Evolutionary conservation across 2,329 filamentous ascomycete genomes (phyloP), one percentile per base, ranked within the genome.

Genomic region (Colletotrichum echinochloae): DNA sequence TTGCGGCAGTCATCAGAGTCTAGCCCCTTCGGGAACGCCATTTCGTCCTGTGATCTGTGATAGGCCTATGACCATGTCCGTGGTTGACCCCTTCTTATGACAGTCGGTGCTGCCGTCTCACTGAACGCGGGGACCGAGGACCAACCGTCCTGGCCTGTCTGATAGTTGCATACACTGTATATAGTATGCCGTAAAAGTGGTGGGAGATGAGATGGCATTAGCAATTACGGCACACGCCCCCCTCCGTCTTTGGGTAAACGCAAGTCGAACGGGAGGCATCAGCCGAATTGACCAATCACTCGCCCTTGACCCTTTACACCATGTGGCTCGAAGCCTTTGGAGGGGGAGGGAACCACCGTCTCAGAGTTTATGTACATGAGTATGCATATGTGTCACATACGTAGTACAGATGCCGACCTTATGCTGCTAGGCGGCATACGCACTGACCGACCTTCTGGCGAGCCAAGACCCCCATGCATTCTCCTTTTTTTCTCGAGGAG

Each of bases 1-100:
- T 70, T 62, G 67, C 63, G 52, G 63, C 20, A 46, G 67, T 52
- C 67, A 70, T 70, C 57, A 70, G 56, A 39, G n/a, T 51, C 64
- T 30, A 33, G 52, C 49, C 41, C 56, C 41, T n/a, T 70, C n/a
- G 11, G 62, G 61, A 16, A 39, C 41, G 46, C 33, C 26, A 61
- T 61, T 46, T 48, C 20, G 20, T n/a, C 35, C 23, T 18, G 7
- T 33, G 44, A 49, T 35, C 28, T 18, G 7, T 33, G 44, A 49
- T 35, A n/a, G 49, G 35, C 39, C n/a, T 9, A 5, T 14, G n/a
- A 8, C 56, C 63, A 46, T 60, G 41, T n/a, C n/a, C n/a, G n/a
- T 62, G 67, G 56, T 66, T 56, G 48, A 33, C 66, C 14, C 37
- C 35, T 37, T 18, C 2, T 20, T 65, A 61, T 65, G 60, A 69